Conservation (phyloP, 2,329 filamentous ascomycete species). For the Fusarium devonianum region DNA sequence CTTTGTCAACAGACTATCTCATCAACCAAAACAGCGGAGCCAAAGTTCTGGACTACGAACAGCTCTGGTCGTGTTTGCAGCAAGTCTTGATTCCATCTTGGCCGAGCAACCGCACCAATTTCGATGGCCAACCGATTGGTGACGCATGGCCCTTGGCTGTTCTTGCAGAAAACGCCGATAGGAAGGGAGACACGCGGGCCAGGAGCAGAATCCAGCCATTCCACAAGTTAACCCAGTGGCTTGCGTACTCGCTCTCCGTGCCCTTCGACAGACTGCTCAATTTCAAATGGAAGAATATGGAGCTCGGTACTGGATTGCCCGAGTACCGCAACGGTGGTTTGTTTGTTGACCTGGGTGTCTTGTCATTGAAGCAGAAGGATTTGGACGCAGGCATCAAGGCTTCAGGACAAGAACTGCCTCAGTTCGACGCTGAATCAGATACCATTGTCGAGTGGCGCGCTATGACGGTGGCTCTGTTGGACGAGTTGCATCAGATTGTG, state of each 20-base stretch:
- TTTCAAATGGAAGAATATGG: conserved; percentile 58
- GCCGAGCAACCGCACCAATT: conserved; percentile 60
- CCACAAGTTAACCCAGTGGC: conserved; percentile 75
- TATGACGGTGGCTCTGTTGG: conserved; percentile 64
- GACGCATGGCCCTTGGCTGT: conserved; percentile 58
- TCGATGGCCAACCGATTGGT: conserved; percentile 53
- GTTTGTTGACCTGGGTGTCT: conserved; percentile 66
- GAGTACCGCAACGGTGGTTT: conserved; percentile 78
- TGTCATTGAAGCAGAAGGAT: conserved; percentile 58
- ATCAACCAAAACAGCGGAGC: conserved; percentile 39
- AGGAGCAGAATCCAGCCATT: conserved; percentile 56
- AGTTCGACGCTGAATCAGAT: conserved; percentile 62
- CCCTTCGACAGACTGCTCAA: conserved; percentile 63
- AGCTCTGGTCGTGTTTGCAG: conserved; percentile 54
- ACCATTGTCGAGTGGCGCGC: conserved; percentile 68
- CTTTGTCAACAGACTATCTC: conserved; percentile 53
- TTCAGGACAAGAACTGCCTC: conserved; percentile 54
- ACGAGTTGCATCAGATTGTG: conserved; percentile 56
- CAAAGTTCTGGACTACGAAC: conserved; percentile 47
- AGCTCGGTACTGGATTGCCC: conserved; percentile 70
- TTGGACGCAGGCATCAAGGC: conserved; percentile 52
- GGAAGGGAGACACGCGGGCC: neutral
- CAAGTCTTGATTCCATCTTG: conserved; percentile 56
- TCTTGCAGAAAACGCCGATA: too few species aligned
- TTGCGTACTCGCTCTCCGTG: conserved; percentile 76